Conservation (phyloP, 2,329 filamentous ascomycete species). For the Hirsutella minnesotensis region DNA sequence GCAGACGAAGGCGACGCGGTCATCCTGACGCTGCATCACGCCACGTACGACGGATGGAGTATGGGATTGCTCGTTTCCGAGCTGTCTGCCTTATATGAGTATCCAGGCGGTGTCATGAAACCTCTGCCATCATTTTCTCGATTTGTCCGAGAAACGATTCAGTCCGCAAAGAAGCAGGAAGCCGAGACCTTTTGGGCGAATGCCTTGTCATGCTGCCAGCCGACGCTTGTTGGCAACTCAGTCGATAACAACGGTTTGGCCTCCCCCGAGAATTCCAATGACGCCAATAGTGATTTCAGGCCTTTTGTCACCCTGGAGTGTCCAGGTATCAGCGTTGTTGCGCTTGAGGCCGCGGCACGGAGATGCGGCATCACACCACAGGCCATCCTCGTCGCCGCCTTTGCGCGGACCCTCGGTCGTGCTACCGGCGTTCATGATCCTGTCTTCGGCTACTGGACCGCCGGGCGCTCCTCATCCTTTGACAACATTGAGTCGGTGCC, state of each 20-base stretch:
- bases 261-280: neutral
- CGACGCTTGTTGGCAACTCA: neutral
- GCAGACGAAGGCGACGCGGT: neutral
- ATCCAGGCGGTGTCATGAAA: neutral
- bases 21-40: neutral
- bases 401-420: conserved; percentile 2
- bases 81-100: neutral
- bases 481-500: neutral
- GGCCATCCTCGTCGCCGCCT: conserved; percentile 3
- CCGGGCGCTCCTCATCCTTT: neutral
- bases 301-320: conserved; percentile 1
- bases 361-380: conserved; percentile 2
- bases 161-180: neutral
- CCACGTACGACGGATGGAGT: neutral
- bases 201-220: neutral
- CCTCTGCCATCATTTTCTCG: neutral
- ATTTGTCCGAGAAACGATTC: neutral
- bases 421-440: neutral
- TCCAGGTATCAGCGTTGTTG: neutral
- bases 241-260: neutral
- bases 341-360: conserved; percentile 4
- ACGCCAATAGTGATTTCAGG: neutral
- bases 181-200: neutral
- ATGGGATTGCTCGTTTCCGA: neutral
- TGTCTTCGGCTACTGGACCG: neutral